These are phyloP conservation scores for Immersiporthe knoxdaviesiana DNA, from an alignment of 2,329 filamentous ascomycete genomes.

Conservation along the genomic window DNA sequence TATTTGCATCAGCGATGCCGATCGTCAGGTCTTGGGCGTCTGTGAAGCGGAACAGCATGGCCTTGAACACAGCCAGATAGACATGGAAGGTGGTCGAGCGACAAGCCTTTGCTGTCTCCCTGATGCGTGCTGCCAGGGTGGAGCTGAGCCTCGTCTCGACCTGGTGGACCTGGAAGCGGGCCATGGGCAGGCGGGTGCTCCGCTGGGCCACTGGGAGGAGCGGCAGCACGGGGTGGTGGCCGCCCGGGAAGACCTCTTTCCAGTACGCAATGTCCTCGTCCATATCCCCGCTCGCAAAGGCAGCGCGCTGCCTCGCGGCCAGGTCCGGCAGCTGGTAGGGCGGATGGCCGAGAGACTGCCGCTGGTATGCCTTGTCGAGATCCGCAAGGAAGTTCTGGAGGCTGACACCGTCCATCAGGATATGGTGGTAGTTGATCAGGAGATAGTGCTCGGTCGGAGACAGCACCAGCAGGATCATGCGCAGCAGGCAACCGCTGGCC, in stretches of 20 bases:
- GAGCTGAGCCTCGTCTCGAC: not conserved
- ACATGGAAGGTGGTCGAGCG: slow-evolving; percentile 46
- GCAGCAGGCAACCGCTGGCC: not conserved
- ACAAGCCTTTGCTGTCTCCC: not conserved
- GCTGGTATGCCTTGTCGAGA: slow-evolving; percentile 45
- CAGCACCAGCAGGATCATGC: slow-evolving; percentile 40
- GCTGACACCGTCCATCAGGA: slow-evolving; percentile 20
- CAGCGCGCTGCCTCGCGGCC: slow-evolving; percentile 37
- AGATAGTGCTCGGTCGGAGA: slow-evolving; percentile 42
- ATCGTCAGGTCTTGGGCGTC: slow-evolving; percentile 47
- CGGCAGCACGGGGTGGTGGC: slow-evolving; percentile 2
- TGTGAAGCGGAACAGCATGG: slow-evolving; percentile 41
- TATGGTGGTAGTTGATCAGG: slow-evolving; percentile 38
- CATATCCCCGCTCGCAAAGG: slow-evolving; percentile 37
- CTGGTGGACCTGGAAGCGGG: slow-evolving; percentile 22
- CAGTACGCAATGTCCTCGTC: slow-evolving; percentile 21
- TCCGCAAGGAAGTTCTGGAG: slow-evolving; percentile 36
- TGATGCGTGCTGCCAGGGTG: not conserved
- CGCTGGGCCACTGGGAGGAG: slow-evolving; percentile 16
- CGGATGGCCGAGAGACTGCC: slow-evolving; percentile 30
- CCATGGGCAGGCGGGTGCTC: slow-evolving; percentile 30
- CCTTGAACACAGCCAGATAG: slow-evolving; percentile 46
- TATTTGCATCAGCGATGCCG: slow-evolving; percentile 52
- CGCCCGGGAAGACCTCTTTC: not conserved
- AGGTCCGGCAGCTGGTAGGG: slow-evolving; percentile 42